Conservation (phyloP, 768 basidiomycete species). For the Gymnopilus junonius region DNA sequence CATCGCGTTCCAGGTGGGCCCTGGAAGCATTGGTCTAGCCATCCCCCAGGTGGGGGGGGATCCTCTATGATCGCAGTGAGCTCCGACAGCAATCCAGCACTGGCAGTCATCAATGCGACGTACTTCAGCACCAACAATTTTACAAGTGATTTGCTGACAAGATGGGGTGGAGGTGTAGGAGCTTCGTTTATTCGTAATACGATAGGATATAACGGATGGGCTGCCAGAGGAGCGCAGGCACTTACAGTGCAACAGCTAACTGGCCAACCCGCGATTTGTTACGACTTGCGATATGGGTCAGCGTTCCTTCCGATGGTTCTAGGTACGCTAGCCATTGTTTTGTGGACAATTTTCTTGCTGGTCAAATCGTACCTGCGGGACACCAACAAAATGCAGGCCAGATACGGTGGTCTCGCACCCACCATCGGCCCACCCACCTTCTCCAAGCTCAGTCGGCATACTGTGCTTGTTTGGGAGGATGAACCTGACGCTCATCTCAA, state of each 20-base stretch:
- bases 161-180: constrained; percentile 19
- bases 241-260: constrained; percentile 20
- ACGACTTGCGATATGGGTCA: constrained; percentile 13
- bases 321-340: constrained; percentile 10
- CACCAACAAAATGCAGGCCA: neutral
- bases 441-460: neutral
- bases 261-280: constrained; percentile 17
- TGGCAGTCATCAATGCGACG: constrained; percentile 1
- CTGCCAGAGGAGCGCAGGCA: constrained; percentile 9
- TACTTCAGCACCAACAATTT: constrained; percentile 5
- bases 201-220: constrained; percentile 22
- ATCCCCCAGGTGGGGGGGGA: neutral
- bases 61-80: neutral
- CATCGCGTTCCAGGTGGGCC: neutral
- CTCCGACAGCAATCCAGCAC: neutral
- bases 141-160: neutral
- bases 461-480: constrained; percentile 4
- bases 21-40: neutral
- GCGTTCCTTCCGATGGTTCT: constrained; percentile 21
- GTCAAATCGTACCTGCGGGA: neutral
- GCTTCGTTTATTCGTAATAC: constrained; percentile 20
- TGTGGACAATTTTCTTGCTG: neutral
- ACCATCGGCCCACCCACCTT: neutral
- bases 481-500: neutral
- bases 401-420: constrained; percentile 2